Evolutionary conservation across 345 rosid species (phyloP), one percentile per base, ranked within the genome.

Genomic region (Linum usitatissimum): DNA sequence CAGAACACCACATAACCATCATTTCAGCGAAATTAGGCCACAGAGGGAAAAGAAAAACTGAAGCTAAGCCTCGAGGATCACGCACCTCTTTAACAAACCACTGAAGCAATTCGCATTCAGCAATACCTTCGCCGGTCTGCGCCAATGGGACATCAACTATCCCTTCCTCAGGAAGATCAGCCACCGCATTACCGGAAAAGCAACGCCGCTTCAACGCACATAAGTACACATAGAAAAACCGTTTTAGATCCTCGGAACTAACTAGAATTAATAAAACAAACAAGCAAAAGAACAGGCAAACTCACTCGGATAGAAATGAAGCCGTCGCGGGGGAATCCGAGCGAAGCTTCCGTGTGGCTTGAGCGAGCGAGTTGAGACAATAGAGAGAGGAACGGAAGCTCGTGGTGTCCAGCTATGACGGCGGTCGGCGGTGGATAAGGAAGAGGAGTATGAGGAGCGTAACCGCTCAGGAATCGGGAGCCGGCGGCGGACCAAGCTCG

Each of bases 81-180:
- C 78, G 72, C 68, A 85, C 98, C 96, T 92, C 91, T 68, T 83
- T 70, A 49, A 92, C 91, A 72, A 82, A 89, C 98, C 98, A 92
- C 66, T 83, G 83, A 55, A 92, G 84, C 57, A 92, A 87, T 70
- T 92, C 98, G 64, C 96, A 92, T 70, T 92, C 96, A 18, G 98
- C 96, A 71, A 92, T 92, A 56, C 98, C 96, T 79, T 92, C 98
- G 48, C 98, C 98, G 30, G 98, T 92, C 77, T 92, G 98, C 18
- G 98, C 98, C 15, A 87, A 73, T 38, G 95, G 96, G 45, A 91
- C 95, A 65, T 88, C 95, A 48, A 88, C 75, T 0, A 76, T 42
- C 51, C 83, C 86, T 42, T 73, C 20, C 63, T 17, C 58, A 3
- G 75, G 65, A 73, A 60, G 59, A 68, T 81, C 79, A 53, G 72